A percentile compares a stretch with the other conserved stretches of the same genome.
Evolutionary conservation across 2,329 filamentous ascomycete genomes (phyloP).

Genomic region (Ambrosiella beaveri): DNA sequence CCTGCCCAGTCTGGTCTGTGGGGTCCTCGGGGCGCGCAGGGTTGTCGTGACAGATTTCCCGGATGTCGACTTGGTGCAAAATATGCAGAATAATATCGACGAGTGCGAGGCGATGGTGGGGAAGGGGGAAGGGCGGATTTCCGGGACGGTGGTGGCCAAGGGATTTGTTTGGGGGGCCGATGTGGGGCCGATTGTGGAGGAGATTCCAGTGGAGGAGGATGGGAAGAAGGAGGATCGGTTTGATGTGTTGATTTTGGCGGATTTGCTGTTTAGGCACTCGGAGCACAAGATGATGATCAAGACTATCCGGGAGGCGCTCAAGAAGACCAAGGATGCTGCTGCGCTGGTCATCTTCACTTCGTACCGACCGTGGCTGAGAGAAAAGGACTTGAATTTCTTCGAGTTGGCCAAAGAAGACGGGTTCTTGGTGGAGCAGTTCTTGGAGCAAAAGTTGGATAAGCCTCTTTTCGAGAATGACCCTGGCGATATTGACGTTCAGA

Average conservation of each 20-base stretch:
- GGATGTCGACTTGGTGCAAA: conserved; percentile 65
- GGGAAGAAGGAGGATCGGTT: conserved; percentile 30
- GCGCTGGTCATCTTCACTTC: conserved; percentile 89
- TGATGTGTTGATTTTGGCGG: conserved; percentile 71
- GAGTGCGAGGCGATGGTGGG: conserved; percentile 28
- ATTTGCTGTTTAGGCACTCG: conserved; percentile 78
- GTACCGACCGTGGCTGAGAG: conserved; percentile 76
- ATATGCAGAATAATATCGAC: conserved; percentile 59
- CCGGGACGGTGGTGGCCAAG: conserved; percentile 33
- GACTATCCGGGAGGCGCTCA: conserved; percentile 52
- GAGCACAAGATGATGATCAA: conserved; percentile 65
- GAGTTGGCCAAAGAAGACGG: conserved; percentile 53
- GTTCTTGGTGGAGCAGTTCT: conserved; percentile 60
- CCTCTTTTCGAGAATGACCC: conserved; percentile 82
- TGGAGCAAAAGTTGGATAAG: conserved; percentile 67
- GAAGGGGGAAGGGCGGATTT: conserved; percentile 20
- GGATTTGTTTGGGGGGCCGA: conserved; percentile 76
- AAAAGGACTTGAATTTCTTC: conserved; percentile 78
- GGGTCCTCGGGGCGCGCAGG: conserved; percentile 49
- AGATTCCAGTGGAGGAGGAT: conserved; percentile 27
- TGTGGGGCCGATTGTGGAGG: conserved; percentile 36
- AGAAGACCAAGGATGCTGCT: conserved; percentile 33
- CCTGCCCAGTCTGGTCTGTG: conserved; percentile 63
- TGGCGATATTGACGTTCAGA: conserved; percentile 63
- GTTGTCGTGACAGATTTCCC: conserved; percentile 81